phyloP scores from a whole-genome alignment of 1,284 basidiomycete genomes.

The Irpex sp. region DNA sequence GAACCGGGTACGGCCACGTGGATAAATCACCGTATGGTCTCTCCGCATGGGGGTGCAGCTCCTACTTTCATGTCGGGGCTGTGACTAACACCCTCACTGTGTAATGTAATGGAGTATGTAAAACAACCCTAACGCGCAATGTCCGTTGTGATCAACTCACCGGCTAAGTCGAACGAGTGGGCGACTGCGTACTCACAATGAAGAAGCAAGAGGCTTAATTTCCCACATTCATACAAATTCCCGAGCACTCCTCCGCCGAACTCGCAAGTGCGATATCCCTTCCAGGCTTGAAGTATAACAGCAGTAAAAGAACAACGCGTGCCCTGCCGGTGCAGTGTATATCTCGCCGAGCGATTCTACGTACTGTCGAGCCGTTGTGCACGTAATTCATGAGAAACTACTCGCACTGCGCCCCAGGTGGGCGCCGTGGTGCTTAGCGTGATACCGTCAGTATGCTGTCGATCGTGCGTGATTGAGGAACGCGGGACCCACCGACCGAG shows the following conservation, averaged over 20 bases:
- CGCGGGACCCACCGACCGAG: too few relatives aligned
- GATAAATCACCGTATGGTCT: too few relatives aligned
- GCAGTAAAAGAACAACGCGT: too few relatives aligned
- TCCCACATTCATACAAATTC: background rate
- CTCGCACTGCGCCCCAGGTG: background rate
- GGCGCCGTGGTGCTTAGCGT: background rate
- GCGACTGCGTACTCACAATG: background rate
- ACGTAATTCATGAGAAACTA: background rate
- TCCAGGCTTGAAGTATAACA: too few relatives aligned
- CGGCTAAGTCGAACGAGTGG: background rate
- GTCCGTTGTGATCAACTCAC: background rate
- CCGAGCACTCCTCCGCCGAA: too few relatives aligned
- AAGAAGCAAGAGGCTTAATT: background rate
- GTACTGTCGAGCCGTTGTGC: background rate
- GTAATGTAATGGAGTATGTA: background rate
- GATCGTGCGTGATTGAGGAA: background rate
- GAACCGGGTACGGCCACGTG: too few relatives aligned
- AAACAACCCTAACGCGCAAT: background rate
- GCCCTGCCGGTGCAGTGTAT: too few relatives aligned
- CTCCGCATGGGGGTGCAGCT: too few relatives aligned
- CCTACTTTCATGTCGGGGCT: too few relatives aligned
- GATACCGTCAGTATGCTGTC: background rate
- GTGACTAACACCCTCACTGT: too few relatives aligned
- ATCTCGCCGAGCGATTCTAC: too few relatives aligned
- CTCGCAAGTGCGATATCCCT: too few relatives aligned